phyloP scores from a whole-genome alignment of 306 rosid genomes.

The Mimosa bimucronata region DNA sequence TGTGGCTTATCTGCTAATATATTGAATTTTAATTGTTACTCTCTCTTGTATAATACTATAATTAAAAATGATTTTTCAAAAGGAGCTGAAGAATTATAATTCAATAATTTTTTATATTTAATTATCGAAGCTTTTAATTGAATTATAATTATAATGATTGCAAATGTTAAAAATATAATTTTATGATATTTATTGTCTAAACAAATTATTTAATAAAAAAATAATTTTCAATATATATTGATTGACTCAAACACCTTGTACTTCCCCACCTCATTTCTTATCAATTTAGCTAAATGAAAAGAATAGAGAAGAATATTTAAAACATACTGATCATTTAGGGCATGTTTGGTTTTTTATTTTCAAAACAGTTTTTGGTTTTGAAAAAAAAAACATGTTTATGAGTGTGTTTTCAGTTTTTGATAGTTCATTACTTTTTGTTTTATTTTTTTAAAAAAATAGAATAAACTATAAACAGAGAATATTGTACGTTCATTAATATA shows the following conservation, averaged over 20 bases:
- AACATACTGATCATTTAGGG: background rate
- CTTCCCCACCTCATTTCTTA: background rate
- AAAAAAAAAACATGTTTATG: too few species aligned
- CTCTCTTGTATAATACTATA: too few species aligned
- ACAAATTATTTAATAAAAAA: background rate
- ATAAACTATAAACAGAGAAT: too few species aligned
- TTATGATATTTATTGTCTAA: background rate
- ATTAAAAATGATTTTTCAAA: too few species aligned
- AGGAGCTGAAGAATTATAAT: background rate
- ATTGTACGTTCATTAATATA: too few species aligned
- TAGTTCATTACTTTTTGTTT: too few species aligned
- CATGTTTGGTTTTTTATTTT: too few species aligned
- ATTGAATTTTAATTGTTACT: too few species aligned
- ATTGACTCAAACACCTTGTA: background rate
- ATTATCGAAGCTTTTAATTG: background rate
- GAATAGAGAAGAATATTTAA: background rate
- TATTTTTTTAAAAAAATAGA: too few species aligned
- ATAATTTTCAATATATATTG: background rate
- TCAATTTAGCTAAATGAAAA: background rate
- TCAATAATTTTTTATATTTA: background rate
- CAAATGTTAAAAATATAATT: background rate
- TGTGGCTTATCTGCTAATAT: too few species aligned
- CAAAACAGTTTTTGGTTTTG: too few species aligned
- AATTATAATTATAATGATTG: background rate
- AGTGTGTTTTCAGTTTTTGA: too few species aligned